A percentile compares a stretch with the other conserved stretches of the same genome.
These are phyloP conservation scores for Herpetospermum pedunculosum DNA, from an alignment of 306 rosid species.

Conservation along the genomic window DNA sequence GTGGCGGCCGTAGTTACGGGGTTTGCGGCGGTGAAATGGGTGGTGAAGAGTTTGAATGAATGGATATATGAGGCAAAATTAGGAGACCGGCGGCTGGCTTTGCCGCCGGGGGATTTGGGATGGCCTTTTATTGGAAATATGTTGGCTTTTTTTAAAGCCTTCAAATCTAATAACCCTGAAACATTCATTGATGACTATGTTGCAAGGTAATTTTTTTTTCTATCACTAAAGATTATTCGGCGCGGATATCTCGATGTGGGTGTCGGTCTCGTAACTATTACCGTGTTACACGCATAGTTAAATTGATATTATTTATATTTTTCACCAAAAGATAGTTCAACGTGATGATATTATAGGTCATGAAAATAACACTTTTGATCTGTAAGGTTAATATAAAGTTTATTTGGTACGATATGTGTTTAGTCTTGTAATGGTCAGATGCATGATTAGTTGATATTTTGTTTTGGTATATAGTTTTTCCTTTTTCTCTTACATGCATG, in stretches of 20 bases:
- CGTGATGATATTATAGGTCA: too few relatives aligned
- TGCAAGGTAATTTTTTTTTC: slow-evolving; percentile 26
- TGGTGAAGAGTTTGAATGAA: slow-evolving; percentile 33
- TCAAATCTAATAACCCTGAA: slow-evolving; percentile 22
- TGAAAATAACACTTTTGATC: too few relatives aligned
- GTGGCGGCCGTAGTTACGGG: too few relatives aligned
- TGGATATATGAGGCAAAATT: slow-evolving; percentile 30
- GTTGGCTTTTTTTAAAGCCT: slow-evolving; percentile 20
- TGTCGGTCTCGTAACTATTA: not conserved
- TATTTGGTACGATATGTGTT: too few relatives aligned
- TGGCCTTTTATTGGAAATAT: slow-evolving; percentile 38
- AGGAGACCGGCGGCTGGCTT: slow-evolving; percentile 8
- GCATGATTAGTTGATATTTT: not conserved
- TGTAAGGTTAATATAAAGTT: too few relatives aligned
- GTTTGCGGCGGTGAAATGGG: slow-evolving; percentile 17
- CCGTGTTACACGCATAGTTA: not conserved
- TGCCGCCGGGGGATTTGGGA: slow-evolving; percentile 43
- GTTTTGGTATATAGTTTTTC: too few relatives aligned
- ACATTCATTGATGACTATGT: slow-evolving; percentile 21
- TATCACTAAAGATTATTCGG: not conserved
- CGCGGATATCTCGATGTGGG: not conserved
- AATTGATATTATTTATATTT: not conserved
- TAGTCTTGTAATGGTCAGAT: not conserved
- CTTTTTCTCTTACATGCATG: not conserved
- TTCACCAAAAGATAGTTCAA: too few relatives aligned